Evolutionary conservation across 257 asterid genomes (phyloP), one percentile per base, ranked within the genome.

Genomic region (Solanum sitiens): DNA sequence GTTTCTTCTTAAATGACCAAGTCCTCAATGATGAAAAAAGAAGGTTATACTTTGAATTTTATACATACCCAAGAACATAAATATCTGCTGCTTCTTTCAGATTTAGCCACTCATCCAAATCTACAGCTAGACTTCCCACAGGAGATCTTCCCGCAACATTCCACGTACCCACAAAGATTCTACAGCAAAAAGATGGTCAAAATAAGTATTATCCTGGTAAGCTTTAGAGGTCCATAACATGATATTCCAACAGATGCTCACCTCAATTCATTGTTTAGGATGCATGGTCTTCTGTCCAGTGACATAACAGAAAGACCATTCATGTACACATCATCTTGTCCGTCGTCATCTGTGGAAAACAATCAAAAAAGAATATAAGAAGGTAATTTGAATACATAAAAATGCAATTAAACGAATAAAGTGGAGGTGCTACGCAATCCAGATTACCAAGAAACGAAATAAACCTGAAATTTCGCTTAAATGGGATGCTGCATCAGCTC

Each of bases 61-160:
- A 42, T 59, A 88, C 94, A 35, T 93, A 95, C 99, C 99, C 99
- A 56, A 96, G 94, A 87, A 95, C 99, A 88, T 96, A 96, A 73
- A 96, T 90, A 87, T 95, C 99, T 53, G 96, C 99, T 86, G 94
- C 92, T 44, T 95, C 95, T 90, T 91, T 94, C 83, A 94, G 94
- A 88, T 96, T 95, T 87, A 96, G 90, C 99, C 99, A 96, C 87
- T 94, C 98, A 44, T 94, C 95, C 92, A 95, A 89, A 89, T 96
- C 98, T 47, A 91, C 96, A 59, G 95, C 98, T 90, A 95, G 90
- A 86, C 95, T 94, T 73, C 98, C 98, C 59, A 92, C 92, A 0
- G 99, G 99, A 47, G 98, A 94, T 90, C 94, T 92, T 88, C 99
- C 99, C 42, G 98, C 98, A 80, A 95, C 99, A 90, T 96, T 96